Evolutionary conservation across 2,329 filamentous ascomycete species (phyloP).

Genomic region (Exophiala calicioides): DNA sequence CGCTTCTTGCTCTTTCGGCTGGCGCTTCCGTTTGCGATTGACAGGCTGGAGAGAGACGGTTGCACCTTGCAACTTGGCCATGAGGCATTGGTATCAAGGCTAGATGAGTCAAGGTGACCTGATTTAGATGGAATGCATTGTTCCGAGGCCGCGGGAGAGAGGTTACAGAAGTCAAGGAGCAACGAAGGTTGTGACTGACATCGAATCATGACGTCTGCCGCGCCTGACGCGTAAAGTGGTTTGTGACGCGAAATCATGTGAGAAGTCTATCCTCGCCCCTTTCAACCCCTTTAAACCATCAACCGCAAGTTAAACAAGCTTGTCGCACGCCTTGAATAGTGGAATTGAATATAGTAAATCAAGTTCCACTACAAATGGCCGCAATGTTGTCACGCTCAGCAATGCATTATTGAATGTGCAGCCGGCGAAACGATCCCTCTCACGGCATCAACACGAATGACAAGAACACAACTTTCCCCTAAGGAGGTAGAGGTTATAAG

Average conservation of each 20-base stretch:
- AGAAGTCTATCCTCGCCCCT: not conserved
- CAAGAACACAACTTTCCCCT: too few species aligned
- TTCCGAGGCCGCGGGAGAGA: not conserved
- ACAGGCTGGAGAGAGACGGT: constrained; percentile 44
- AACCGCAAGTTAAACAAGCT: too few species aligned
- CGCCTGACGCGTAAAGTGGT: constrained; percentile 14
- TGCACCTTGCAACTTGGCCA: constrained; percentile 46
- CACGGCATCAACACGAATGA: too few species aligned
- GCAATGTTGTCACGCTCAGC: too few species aligned
- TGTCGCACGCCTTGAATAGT: too few species aligned
- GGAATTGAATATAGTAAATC: too few species aligned
- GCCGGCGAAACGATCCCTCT: too few species aligned
- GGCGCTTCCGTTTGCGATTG: constrained; percentile 47
- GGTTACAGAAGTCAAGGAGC: not conserved
- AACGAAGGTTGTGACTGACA: not conserved
- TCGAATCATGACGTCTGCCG: constrained; percentile 11
- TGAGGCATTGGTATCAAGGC: constrained; percentile 20
- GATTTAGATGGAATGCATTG: not conserved
- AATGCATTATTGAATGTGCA: too few species aligned
- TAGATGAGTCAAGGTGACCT: not conserved
- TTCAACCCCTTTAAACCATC: not conserved
- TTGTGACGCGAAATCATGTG: constrained; percentile 12
- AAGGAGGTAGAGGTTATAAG: too few species aligned
- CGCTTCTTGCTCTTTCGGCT: constrained; percentile 33
- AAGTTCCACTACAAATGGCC: too few species aligned